Evolutionary conservation across 306 rosid genomes (phyloP).

Genomic region (apple (Malus domestica)): ASM211411v1 NC_041803.1:51135501-51136000

Average conservation of each 20-base stretch:
- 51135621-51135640: background rate
- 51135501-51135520: no score
- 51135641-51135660: no score
- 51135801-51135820: background rate
- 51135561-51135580: no score
- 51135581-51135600: no score
- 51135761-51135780: background rate
- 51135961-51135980: background rate
- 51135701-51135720: background rate
- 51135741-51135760: background rate
- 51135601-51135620: no score
- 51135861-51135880: background rate
- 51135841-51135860: background rate
- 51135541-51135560: no score
- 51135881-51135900: background rate
- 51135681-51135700: background rate
- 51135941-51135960: background rate
- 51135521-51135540: no score
- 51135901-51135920: background rate
- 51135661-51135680: fast-evolving
- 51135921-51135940: background rate
- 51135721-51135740: background rate
- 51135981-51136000: background rate
- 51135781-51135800: background rate
- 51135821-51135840: background rate